Base-by-base conservation (phyloP, 495 filamentous ascomycete species). In the Penicillium paradoxum region DNA sequence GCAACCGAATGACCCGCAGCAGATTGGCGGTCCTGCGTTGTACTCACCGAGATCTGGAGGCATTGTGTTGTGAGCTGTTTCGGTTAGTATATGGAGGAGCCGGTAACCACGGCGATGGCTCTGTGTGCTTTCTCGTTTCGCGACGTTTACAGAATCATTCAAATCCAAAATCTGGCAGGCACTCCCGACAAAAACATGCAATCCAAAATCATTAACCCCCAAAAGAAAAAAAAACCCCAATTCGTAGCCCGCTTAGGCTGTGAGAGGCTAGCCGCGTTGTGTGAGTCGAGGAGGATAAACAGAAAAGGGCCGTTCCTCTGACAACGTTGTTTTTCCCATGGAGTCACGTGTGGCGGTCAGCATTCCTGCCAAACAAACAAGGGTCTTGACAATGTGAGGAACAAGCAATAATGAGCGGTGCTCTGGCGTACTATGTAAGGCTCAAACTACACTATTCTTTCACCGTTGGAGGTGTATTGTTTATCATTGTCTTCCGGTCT, bases 71-170 rank as follows among this genome's bases (percentile, higher is more conserved):
- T 37, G 30, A 37, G 22, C 37, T 32, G 51, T 47, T 53, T 49
- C 41, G 33, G 52, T 55, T 51, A 56, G 37, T 52, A 51, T 54
- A 58, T 66, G 60, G 63, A 66, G 58, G 60, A 66, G 51, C 48
- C 60, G 53, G 63, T 66, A 59, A 66, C 63, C 63, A 55, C 53
- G 61, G 63, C 54, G 63, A 64, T 66, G 63, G 25, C 55, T 51
- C 47, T 60, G 61, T 52, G 58, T 45, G 51, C 43, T 48, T 57
- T 54, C 39, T 49, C 22, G 25, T 30, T 50, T 29, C 38, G 30
- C 48, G 18, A 25, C 38, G 46, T 37, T 43, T 21, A 42, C 17
- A 41, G 7, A 24, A 49, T 34, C 48, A 48, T 48, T 48, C 48
- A 40, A 32, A 42, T 24, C 29, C 49, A 42, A 51, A 42, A 51